Evolutionary conservation across 163 green algal genomes (phyloP).

Genomic region (Scenedesmus sp.): DNA sequence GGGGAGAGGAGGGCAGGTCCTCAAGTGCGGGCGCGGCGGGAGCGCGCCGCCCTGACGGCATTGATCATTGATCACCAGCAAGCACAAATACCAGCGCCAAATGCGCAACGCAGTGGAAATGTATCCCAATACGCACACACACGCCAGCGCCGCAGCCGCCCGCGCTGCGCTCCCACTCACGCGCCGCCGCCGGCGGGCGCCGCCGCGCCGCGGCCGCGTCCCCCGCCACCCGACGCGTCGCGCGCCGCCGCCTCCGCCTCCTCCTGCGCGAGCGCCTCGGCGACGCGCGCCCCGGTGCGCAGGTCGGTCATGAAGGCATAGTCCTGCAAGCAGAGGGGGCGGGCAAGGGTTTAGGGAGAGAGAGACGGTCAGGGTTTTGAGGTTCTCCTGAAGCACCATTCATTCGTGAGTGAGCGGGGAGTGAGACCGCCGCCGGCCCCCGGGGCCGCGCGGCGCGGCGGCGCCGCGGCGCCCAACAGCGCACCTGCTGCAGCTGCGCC

Average conservation of each 20-base stretch:
- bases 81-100: too few species aligned
- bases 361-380: too few species aligned
- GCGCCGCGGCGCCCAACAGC: neutral
- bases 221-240: neutral
- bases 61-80: too few species aligned
- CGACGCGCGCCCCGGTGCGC: neutral
- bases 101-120: too few species aligned
- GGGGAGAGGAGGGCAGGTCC: too few species aligned
- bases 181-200: too few species aligned
- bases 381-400: neutral
- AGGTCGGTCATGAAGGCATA: constrained; percentile 30
- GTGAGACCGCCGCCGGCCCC: neutral
- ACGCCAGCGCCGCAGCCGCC: too few species aligned
- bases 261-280: neutral
- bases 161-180: too few species aligned
- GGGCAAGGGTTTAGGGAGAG: neutral
- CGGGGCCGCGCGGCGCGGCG: neutral
- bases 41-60: too few species aligned
- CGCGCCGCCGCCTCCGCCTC: too few species aligned
- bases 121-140: too few species aligned
- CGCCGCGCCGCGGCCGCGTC: neutral
- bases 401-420: neutral
- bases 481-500: constrained; percentile 35
- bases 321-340: constrained; percentile 7
- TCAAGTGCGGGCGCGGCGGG: too few species aligned